phyloP scores from a whole-genome alignment of 148 eudicot species.

The Camellia granthamiana region DNA sequence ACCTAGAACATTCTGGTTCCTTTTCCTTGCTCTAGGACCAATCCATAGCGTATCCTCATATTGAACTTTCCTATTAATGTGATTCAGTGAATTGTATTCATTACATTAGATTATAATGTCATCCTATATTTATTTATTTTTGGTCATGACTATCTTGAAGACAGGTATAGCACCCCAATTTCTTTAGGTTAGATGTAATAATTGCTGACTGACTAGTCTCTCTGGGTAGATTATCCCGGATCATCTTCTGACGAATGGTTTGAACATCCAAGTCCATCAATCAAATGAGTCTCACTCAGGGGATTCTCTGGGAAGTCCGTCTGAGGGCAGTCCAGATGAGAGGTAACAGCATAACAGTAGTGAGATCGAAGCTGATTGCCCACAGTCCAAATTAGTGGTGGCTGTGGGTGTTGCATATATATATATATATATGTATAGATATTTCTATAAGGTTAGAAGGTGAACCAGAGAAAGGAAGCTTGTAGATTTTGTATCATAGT shows the following conservation, averaged over 20 bases:
- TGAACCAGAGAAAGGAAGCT: slow-evolving; percentile 8
- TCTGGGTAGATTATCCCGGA: slow-evolving; percentile 42
- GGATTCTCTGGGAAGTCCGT: slow-evolving; percentile 32
- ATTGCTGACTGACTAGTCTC: background rate
- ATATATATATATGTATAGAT: slow-evolving; percentile 36
- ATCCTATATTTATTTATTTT: too few species aligned
- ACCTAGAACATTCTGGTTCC: too few species aligned
- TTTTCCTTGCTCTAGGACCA: too few species aligned
- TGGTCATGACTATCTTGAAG: too few species aligned
- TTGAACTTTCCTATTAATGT: too few species aligned
- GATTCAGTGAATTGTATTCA: too few species aligned
- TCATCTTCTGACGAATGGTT: slow-evolving; percentile 42
- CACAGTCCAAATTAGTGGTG: slow-evolving; percentile 19
- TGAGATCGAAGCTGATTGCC: slow-evolving; percentile 17
- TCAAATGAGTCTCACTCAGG: slow-evolving; percentile 27
- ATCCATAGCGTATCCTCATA: too few species aligned
- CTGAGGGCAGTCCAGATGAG: slow-evolving; percentile 35
- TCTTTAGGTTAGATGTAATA: background rate
- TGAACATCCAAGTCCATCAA: slow-evolving; percentile 38
- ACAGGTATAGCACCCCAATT: too few species aligned
- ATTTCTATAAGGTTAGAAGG: slow-evolving; percentile 36
- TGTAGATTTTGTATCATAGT: slow-evolving; percentile 31
- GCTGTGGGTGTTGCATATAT: slow-evolving; percentile 26
- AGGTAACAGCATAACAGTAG: slow-evolving; percentile 31
- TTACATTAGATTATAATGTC: too few species aligned